Percentiles rank a stretch among this genome's conserved stretches.
phyloP scores from a whole-genome alignment of 805 yeast species.

The Ogataea paraovalis region DNA sequence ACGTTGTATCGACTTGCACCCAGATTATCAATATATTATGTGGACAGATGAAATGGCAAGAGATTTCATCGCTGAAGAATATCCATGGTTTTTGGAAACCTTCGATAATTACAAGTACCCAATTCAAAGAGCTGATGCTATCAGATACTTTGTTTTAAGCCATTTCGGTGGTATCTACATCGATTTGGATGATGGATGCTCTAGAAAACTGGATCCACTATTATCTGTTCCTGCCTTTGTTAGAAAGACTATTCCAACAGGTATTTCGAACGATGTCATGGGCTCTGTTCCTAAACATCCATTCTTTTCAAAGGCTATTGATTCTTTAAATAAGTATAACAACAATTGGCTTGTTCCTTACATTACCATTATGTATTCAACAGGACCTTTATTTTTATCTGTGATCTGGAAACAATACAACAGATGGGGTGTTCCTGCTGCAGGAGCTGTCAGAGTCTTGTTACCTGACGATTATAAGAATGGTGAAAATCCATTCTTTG shows the following conservation, averaged over 20 bases:
- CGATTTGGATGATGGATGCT: conserved; percentile 88
- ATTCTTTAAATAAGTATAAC: conserved; percentile 57
- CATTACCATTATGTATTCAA: conserved; percentile 86
- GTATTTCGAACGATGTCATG: conserved; percentile 91
- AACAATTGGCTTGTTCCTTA: conserved; percentile 83
- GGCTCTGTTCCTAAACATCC: conserved; percentile 86
- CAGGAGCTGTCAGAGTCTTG: conserved; percentile 63
- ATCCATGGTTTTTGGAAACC: conserved; percentile 80
- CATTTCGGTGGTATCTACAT: conserved; percentile 90
- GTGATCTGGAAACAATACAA: conserved; percentile 86
- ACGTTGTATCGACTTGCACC: conserved; percentile 72
- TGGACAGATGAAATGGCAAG: conserved; percentile 90
- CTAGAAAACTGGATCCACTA: conserved; percentile 72
- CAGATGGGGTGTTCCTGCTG: conserved; percentile 69
- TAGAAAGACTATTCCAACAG: conserved; percentile 84
- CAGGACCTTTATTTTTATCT: conserved; percentile 86
- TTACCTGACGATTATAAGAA: conserved; percentile 71
- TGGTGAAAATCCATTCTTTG: conserved; percentile 59
- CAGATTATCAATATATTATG: conserved; percentile 80
- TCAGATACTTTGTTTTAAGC: conserved; percentile 76
- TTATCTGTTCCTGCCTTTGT: conserved; percentile 81
- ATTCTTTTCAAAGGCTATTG: conserved; percentile 68
- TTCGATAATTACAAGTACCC: conserved; percentile 77
- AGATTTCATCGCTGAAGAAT: conserved; percentile 71
- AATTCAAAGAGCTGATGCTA: conserved; percentile 87